phyloP scores from a whole-genome alignment of 441 rosid genomes.

The Manihot esculenta region DNA sequence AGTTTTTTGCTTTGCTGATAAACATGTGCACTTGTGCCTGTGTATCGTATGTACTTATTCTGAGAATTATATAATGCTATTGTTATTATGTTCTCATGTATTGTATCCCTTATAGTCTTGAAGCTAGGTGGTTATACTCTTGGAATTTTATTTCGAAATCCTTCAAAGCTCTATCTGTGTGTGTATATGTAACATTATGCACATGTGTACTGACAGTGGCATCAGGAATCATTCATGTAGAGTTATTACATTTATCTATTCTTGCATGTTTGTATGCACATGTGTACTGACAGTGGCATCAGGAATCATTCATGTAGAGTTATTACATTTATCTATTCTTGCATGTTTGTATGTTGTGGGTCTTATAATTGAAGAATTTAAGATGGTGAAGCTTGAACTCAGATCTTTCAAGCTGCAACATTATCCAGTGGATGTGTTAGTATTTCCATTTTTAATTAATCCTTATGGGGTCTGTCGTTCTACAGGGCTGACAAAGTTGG shows the following conservation, averaged over 20 bases:
- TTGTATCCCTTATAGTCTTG: background rate
- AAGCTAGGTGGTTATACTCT: too few species aligned
- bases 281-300: background rate
- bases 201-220: background rate
- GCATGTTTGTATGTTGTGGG: background rate
- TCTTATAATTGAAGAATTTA: conserved; percentile 1
- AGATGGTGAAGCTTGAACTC: background rate
- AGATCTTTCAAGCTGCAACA: background rate
- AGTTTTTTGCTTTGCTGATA: background rate
- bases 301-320: background rate
- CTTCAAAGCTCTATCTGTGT: background rate
- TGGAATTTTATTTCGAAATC: background rate
- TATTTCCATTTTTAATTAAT: background rate
- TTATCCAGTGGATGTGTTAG: background rate
- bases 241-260: background rate
- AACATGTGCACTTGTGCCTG: background rate
- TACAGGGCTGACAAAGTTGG: conserved; percentile 58
- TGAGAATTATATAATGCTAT: background rate
- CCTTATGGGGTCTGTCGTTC: background rate
- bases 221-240: background rate
- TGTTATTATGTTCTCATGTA: background rate
- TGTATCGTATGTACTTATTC: background rate
- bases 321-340: background rate
- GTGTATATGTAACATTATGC: too few species aligned
- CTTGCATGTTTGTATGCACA: too few species aligned